These are phyloP conservation scores for Wallacemonas sp. DNA, from an alignment of 208 protist species.

Conservation along the genomic window DNA sequence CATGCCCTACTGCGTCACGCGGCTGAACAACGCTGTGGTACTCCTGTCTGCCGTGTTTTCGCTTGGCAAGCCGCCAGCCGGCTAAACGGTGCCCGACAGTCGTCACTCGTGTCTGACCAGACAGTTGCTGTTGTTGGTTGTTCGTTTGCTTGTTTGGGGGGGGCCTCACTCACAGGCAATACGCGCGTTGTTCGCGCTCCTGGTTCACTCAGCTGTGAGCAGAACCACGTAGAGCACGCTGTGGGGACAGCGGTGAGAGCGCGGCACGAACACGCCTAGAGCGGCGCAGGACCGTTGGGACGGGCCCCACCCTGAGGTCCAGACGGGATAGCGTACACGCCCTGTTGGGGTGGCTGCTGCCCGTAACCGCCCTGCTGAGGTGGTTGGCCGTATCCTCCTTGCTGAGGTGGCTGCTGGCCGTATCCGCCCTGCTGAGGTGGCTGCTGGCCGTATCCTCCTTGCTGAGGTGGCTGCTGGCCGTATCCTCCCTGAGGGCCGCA, in stretches of 20 bases:
- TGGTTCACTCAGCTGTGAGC: too few species aligned
- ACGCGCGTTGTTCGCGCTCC: too few species aligned
- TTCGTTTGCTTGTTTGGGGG: neutral
- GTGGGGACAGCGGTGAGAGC: neutral
- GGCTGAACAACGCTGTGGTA: too few species aligned
- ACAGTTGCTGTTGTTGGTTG: neutral
- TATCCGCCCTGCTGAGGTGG: neutral
- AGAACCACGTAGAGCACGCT: too few species aligned
- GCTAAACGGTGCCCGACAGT: too few species aligned
- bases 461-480: neutral
- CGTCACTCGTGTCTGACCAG: too few species aligned
- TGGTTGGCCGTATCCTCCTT: neutral
- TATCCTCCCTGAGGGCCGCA: neutral
- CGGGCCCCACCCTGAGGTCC: neutral
- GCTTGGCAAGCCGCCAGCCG: too few species aligned
- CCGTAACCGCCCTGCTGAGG: too few species aligned
- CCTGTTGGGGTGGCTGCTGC: neutral
- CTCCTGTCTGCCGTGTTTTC: too few species aligned
- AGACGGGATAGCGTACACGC: conserved; percentile 6
- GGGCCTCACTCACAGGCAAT: too few species aligned
- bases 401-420: neutral
- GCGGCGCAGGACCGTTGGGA: neutral
- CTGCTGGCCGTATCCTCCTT: neutral
- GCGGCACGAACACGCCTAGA: neutral
- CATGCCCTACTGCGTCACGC: too few species aligned